Evolutionary conservation across 116 monocot genomes (phyloP), one percentile per base, ranked within the genome.

Genomic region (Papilionanthe hybrid): DNA sequence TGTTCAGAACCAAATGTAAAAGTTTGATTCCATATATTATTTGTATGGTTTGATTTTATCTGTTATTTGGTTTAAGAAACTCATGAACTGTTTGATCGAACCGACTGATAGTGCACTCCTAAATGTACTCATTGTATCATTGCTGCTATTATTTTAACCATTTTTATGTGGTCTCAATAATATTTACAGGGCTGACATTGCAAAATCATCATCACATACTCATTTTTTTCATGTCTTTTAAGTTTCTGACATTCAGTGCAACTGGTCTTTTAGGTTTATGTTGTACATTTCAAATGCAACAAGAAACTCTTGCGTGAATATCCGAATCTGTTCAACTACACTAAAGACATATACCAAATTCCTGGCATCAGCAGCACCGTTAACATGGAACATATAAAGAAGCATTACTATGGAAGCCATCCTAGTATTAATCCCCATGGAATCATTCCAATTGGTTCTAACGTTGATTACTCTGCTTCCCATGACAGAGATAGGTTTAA

Each of bases 261-360:
- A 19, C 7, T 53, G 78, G 65, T 65, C 8, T 23, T 27, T 27
- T 27, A 96, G 96, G 96, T 96, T 9, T 96, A 96, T 79, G 49
- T 82, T 63, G 93, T 96, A 50, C 86, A 92, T 77, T 96, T 96
- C 90, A 93, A 96, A 80, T 96, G 96, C 89, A 96, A 96, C 88
- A 96, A 96, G 72, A 93, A 85, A 82, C 93, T 92, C 20, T 9
- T 96, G 75, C 87, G 89, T 19, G 96, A 96, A 73, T 96, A 89
- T 75, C 90, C 92, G 25, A 96, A 96, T 84, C 76, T 93, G 27
- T 92, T 96, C 86, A 96, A 96, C 57, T 93, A 96, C 78, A 90
- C 92, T 29, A 96, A 96, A 81, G 96, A 93, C 77, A 87, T 96
- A 48, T 96, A 90, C 85, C 96, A 96, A 50, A 81, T 86, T 68